Evolutionary conservation across 345 rosid species (phyloP), one percentile per base, ranked within the genome.

Genomic region (Bretschneidera sinensis): DNA sequence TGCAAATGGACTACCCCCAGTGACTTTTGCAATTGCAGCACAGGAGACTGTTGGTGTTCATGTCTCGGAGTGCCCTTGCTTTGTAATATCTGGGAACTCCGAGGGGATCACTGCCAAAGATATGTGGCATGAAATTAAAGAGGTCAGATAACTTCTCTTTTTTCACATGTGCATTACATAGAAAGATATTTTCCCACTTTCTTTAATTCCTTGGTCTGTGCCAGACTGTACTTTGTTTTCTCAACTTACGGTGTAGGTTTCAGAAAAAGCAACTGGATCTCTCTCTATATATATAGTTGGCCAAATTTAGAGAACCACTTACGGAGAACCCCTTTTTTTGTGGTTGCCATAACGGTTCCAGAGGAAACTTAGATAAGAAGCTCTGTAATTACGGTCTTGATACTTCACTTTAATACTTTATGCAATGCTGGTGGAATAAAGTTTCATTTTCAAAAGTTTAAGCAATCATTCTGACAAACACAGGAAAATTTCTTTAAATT

Each of bases 91-190:
- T 16, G 98, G 98, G 31, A 71, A 85, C 63, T 74, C 79, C 51
- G 70, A 65, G 50, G 91, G 95, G 45, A 57, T 85, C 71, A 81
- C 88, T 48, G 95, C 97, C 20, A 84, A 79, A 64, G 95, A 85
- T 24, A 83, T 92, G 97, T 92, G 98, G 98, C 62, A 82, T 47
- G 80, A 76, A 70, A 76, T 92, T 25, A 92, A 81, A 74, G 77
- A 87, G 96, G 98, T 92, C 55, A 49, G 61, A 39, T 48, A 17
- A 39, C 1, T 31, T 7, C 16, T 39, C 18, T n/a, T n/a, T n/a
- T 24, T 54, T 51, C 25, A 23, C 47, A 24, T 10, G 23, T 51
- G 18, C 28, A 24, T n/a, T 19, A 19, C 8, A 13, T n/a, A 23
- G 4, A 5, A 21, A 54, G 24, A 24, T n/a, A 63, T 19, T 18